Evolutionary conservation across 805 yeast genomes (phyloP).

Genomic region (Candida montana): DNA sequence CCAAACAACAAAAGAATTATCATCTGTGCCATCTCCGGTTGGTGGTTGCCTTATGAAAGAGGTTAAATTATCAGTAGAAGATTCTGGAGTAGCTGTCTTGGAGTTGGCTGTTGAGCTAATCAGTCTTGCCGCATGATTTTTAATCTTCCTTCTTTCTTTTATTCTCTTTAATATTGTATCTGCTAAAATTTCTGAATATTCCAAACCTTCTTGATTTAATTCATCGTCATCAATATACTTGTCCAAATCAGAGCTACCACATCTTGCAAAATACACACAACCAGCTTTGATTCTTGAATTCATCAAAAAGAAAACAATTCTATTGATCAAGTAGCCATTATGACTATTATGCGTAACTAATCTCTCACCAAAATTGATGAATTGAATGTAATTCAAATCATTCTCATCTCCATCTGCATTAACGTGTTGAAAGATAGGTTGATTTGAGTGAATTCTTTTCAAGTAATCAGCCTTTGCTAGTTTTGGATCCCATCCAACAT

Average conservation of each 20-base stretch:
- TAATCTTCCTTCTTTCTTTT: slow-evolving; percentile 26
- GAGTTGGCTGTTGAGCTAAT: slow-evolving; percentile 7
- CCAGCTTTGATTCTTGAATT: slow-evolving; percentile 85
- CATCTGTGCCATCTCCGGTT: slow-evolving; percentile 50
- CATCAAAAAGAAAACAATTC: slow-evolving; percentile 89
- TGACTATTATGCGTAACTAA: slow-evolving; percentile 75
- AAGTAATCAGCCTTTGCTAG: slow-evolving; percentile 75
- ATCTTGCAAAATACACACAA: slow-evolving; percentile 87
- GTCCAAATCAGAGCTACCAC: slow-evolving; percentile 45
- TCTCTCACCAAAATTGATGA: slow-evolving; percentile 85
- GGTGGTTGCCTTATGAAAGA: slow-evolving; percentile 30
- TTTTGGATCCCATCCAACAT: slow-evolving; percentile 65
- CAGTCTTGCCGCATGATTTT: slow-evolving; percentile 2
- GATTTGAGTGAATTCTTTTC: slow-evolving; percentile 61
- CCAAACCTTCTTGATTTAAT: slow-evolving; percentile 65
- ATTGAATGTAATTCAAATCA: slow-evolving; percentile 69
- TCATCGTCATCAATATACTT: slow-evolving; percentile 76
- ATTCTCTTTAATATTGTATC: slow-evolving; percentile 41
- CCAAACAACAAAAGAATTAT: slow-evolving; percentile 79
- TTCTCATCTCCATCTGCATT: slow-evolving; percentile 37
- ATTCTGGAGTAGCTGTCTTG: slow-evolving; percentile 6
- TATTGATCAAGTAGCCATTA: slow-evolving; percentile 83
- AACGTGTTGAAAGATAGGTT: slow-evolving; percentile 71
- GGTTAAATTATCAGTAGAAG: slow-evolving; percentile 13
- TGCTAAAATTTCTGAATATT: slow-evolving; percentile 61